Evolutionary conservation across 1,284 basidiomycete species (phyloP).

Genomic region (Cutaneotrichosporon curvatum): DNA sequence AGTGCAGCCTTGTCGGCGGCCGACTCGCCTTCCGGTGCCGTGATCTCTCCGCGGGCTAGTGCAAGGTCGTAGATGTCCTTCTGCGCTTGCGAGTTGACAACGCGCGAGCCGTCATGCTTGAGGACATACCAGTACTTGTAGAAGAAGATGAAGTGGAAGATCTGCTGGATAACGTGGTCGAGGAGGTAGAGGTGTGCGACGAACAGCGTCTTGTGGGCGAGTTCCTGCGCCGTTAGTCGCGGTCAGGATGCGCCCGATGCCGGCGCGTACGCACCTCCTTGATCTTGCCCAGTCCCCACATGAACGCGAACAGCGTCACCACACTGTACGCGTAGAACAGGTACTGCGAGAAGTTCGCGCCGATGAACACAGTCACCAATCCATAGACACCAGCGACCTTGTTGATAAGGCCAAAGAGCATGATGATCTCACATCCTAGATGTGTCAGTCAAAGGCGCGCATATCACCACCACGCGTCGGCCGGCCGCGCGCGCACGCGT

Average conservation of each 20-base stretch:
- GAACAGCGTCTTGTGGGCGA: slow-evolving; percentile 71
- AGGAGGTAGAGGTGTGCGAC: slow-evolving; percentile 88
- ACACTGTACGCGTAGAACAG: slow-evolving; percentile 90
- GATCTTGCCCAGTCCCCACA: slow-evolving; percentile 81
- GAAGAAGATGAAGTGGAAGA: slow-evolving; percentile 86
- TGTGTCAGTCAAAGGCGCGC: neutral
- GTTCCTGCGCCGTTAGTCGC: slow-evolving; percentile 57
- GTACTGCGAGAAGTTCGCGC: slow-evolving; percentile 82
- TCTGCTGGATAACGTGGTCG: slow-evolving; percentile 86
- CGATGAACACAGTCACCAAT: slow-evolving; percentile 80
- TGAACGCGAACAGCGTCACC: slow-evolving; percentile 67
- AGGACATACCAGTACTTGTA: slow-evolving; percentile 83
- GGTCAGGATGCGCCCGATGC: neutral
- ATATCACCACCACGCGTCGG: neutral
- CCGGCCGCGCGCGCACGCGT: neutral
- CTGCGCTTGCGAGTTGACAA: slow-evolving; percentile 76
- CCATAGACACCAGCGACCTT: slow-evolving; percentile 98
- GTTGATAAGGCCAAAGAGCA: slow-evolving; percentile 87
- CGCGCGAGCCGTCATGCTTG: slow-evolving; percentile 77
- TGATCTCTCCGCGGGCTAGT: slow-evolving; percentile 36
- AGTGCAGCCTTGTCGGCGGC: slow-evolving; percentile 50
- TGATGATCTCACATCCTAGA: slow-evolving; percentile 65
- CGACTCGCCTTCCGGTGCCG: slow-evolving; percentile 24
- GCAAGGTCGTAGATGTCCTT: slow-evolving; percentile 61
- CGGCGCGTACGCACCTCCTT: slow-evolving; percentile 58